Base-by-base conservation (phyloP, 192 early-diverging fungal species). In the Coemansia sp. region DNA sequence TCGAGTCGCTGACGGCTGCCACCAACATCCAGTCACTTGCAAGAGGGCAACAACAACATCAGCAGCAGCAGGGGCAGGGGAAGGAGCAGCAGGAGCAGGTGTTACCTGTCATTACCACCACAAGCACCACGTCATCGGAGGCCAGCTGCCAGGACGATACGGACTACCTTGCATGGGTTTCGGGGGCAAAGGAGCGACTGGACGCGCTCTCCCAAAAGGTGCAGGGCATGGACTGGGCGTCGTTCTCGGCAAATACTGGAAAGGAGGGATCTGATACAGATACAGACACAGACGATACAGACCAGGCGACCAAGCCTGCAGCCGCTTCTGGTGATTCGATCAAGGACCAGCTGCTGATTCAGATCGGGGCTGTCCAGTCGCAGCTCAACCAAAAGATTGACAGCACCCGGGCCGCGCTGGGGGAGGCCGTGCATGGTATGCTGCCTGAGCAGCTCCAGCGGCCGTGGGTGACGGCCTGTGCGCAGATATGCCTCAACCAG, bases 371-470 rank as follows among this genome's bases (percentile, higher is more conserved):
- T 6, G 35, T 53, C 2, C 63, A 61, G 30, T 32, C 53, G 1
- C 58, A 58, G 33, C 44, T 73, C 3, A 48, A 32, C 20, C 32
- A 43, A 18, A 59, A 30, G 15, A 42, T 73, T 18, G 58, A 73
- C 18, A 54, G 57, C 4, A 50, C 70, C 5, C 44, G 39, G 23
- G 44, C 40, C 0, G 54, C 62, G 11, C 47, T 64, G 25, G 62
- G 43, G 17, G 34, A 52, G 7, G 58, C 50, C 5, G 49, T 72
- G 17, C 39, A 65, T 7, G 41, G 53, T 15, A 62, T 74, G 53
- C 59, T 74, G 24, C 71, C 71, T 3, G 52, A 48, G 7, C 71
- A 74, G 42, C 44, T 74, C 2, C 71, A 58, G 47, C 49, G 45
- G 15, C 55, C 63, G 0, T 74, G 71, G 71, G 10, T 74, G 26